Evolutionary conservation across 352 stramenopile species (phyloP), one percentile per base, ranked within the genome.

Genomic region (Phytophthora tubulina): DNA sequence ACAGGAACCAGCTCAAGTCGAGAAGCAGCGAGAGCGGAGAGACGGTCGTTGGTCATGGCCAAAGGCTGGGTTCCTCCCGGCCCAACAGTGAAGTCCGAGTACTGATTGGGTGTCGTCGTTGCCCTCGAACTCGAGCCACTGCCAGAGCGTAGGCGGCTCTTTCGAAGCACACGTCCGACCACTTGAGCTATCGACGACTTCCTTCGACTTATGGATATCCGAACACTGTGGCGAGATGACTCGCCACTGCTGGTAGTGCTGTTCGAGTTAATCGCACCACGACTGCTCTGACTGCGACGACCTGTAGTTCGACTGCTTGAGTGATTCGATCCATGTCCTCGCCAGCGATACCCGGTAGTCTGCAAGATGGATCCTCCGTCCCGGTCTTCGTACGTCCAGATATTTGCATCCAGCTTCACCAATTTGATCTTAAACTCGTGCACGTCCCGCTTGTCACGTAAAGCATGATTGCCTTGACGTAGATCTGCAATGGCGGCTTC

Each of bases 341-440:
- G 71, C 51, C 78, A 69, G 38, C 73, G 74, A 39, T 67, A 60
- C 0, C 63, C 74, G 6, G 39, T 71, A 4, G 38, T 54, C 46
- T 74, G 75, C 13, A 72, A 9, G 7, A 70, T 55, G 2, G 68
- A 73, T 9, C 72, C 67, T 39, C 66, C 55, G 45, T 79, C 70
- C 14, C 62, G 57, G 33, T 81, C 72, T 58, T 82, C 74, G 45
- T 93, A 90, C 21, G 80, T 88, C 87, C 87, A 94, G 30, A 94
- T 88, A 53, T 90, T 92, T 2, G 84, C 87, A 56, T 94, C 87
- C 31, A 94, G 73, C 57, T 91, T 92, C 3, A 87, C 76, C 17
- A 94, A 49, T 63, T 93, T 89, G 49, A 94, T 82, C 55, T 85
- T 82, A 57, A 90, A 93, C 57, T 94, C 82, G 36, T 84, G 73